A percentile compares a stretch with the other conserved stretches of the same genome.
Conservation (phyloP, 2,329 filamentous ascomycete genomes). For the Alternaria alternata region DNA sequence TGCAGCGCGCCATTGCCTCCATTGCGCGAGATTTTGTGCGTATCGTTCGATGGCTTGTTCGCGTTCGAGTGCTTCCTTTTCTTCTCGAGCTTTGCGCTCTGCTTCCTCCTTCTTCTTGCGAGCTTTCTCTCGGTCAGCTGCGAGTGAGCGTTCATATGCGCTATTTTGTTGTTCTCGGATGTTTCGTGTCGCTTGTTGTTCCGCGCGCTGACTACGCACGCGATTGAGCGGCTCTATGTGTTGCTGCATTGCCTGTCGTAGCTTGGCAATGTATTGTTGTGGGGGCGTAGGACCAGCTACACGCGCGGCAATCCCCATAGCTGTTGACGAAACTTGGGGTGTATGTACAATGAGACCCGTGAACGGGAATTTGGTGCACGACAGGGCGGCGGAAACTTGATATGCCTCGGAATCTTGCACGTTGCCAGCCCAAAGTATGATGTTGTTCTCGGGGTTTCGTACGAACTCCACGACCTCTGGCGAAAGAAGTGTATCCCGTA, state of each 20-base stretch:
- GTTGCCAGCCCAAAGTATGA: constrained; percentile 92
- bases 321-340: constrained; percentile 79
- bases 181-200: constrained; percentile 81
- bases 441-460: constrained; percentile 76
- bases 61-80: constrained; percentile 71
- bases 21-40: constrained; percentile 68
- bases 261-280: constrained; percentile 75
- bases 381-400: constrained; percentile 86
- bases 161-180: constrained; percentile 89
- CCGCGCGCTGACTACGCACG: constrained; percentile 77
- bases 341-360: constrained; percentile 86
- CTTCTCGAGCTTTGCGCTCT: constrained; percentile 66
- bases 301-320: constrained; percentile 89
- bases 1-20: constrained; percentile 80
- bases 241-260: constrained; percentile 75
- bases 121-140: constrained; percentile 84
- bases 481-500: constrained; percentile 80
- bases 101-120: constrained; percentile 79
- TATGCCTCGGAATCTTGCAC: constrained; percentile 94
- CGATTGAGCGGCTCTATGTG: constrained; percentile 78
- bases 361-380: constrained; percentile 93
- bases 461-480: constrained; percentile 78
- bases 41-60: constrained; percentile 68
- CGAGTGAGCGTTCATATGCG: constrained; percentile 91
- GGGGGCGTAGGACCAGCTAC: constrained; percentile 76